These are phyloP conservation scores for Tolypocladium pustulatum DNA, from an alignment of 2,329 filamentous ascomycete genomes.

Conservation along the genomic window DNA sequence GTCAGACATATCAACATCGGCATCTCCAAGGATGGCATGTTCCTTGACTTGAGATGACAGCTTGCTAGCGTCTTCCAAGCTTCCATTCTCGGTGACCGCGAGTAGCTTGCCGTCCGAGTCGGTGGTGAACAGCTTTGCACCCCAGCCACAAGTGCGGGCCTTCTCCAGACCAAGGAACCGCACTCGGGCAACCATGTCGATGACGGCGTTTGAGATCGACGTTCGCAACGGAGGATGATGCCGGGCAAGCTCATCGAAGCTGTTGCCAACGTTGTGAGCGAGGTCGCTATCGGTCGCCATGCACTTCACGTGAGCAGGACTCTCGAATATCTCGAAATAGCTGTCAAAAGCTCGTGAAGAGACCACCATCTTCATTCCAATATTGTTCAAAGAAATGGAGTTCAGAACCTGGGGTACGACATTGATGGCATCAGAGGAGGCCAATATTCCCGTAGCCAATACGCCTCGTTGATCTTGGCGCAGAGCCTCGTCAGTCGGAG, in stretches of 20 bases:
- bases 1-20: conserved; percentile 60
- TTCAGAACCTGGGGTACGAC: conserved; percentile 82
- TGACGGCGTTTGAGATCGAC: conserved; percentile 72
- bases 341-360: conserved; percentile 71
- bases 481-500: conserved; percentile 40
- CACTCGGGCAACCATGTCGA: conserved; percentile 81
- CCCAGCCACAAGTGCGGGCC: conserved; percentile 59
- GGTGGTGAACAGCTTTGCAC: conserved; percentile 65
- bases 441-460: conserved; percentile 63
- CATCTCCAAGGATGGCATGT: conserved; percentile 22
- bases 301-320: conserved; percentile 74
- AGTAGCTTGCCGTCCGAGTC: conserved; percentile 44
- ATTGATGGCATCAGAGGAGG: conserved; percentile 80
- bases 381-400: conserved; percentile 83
- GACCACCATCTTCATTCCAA: conserved; percentile 79
- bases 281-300: conserved; percentile 65
- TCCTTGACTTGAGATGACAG: conserved; percentile 28
- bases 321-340: conserved; percentile 96
- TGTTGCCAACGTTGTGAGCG: conserved; percentile 63
- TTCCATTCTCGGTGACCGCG: conserved; percentile 41
- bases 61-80: conserved; percentile 14
- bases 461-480: conserved; percentile 29
- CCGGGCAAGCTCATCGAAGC: conserved; percentile 87
- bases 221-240: conserved; percentile 81
- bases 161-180: conserved; percentile 62